Evolutionary conservation across 768 basidiomycete genomes (phyloP).

Genomic region (Ramaria sp.): DNA sequence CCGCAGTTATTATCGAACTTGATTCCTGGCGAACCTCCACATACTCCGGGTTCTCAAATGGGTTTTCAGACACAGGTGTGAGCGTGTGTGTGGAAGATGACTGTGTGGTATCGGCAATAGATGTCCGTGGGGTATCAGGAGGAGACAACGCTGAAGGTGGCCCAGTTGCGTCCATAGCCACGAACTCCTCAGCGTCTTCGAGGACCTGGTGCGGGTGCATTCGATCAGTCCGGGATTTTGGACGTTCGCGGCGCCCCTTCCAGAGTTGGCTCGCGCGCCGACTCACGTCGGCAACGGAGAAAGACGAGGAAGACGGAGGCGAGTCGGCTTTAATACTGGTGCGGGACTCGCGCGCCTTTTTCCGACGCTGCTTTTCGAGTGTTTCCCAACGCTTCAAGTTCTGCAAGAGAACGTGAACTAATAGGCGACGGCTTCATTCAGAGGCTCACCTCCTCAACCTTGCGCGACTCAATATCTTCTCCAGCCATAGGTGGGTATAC

Average conservation of each 20-base stretch:
- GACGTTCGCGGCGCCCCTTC: conserved; percentile 29
- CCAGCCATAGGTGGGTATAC: conserved; percentile 60
- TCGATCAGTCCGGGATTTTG: conserved; percentile 16
- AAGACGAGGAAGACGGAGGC: conserved; percentile 28
- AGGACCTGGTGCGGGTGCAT: conserved; percentile 24
- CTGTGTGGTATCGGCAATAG: conserved; percentile 15
- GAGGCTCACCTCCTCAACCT: conserved; percentile 56
- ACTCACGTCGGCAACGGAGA: conserved; percentile 39
- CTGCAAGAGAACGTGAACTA: conserved; percentile 26
- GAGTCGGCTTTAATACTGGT: conserved; percentile 15
- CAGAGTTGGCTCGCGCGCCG: conserved; percentile 51
- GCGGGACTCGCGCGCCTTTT: conserved; percentile 51
- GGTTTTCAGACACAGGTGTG: conserved; percentile 22
- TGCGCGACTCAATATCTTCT: conserved; percentile 54
- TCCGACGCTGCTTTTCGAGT: conserved; percentile 66
- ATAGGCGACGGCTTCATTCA: conserved; percentile 4
- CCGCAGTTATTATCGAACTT: not conserved
- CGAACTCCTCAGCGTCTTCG: conserved; percentile 26
- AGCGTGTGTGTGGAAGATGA: conserved; percentile 8
- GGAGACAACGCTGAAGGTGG: conserved; percentile 28
- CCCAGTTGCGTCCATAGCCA: conserved; percentile 41
- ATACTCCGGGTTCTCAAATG: conserved; percentile 34
- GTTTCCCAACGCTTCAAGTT: conserved; percentile 71
- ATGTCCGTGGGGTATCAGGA: conserved; percentile 31
- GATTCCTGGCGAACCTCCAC: not conserved